Evolutionary conservation across 2,329 filamentous ascomycete genomes (phyloP).

Genomic region (Apiospora saccharicola): DNA sequence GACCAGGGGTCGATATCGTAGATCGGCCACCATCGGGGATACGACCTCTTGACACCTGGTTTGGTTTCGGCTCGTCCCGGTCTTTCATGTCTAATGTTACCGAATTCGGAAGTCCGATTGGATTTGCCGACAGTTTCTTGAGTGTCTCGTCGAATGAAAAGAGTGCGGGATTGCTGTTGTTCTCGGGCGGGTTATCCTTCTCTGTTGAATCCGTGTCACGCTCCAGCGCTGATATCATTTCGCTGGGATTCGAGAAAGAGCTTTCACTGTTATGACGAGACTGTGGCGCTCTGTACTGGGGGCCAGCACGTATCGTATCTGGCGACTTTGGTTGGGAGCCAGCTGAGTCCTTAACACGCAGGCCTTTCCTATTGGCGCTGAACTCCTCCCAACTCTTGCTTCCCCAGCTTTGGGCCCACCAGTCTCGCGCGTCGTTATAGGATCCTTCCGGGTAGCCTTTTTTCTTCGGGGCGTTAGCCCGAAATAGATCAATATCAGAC

Average conservation of each 20-base stretch:
- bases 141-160: neutral
- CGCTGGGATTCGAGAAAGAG: neutral
- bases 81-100: neutral
- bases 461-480: neutral
- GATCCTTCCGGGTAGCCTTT: neutral
- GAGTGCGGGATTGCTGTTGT: neutral
- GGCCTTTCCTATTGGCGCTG: neutral
- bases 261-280: neutral
- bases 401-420: neutral
- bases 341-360: neutral
- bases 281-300: neutral
- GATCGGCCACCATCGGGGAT: neutral
- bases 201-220: neutral
- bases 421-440: neutral
- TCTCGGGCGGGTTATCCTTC: neutral
- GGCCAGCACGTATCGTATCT: neutral
- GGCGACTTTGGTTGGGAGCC: neutral
- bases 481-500: constrained; percentile 30
- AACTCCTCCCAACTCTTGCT: neutral
- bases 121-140: neutral
- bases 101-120: neutral
- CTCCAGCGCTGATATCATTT: neutral
- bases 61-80: neutral
- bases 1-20: neutral
- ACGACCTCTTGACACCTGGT: neutral